Conservation (phyloP, 2,329 filamentous ascomycete species). For the Graphiopsis chlorocephala region DNA sequence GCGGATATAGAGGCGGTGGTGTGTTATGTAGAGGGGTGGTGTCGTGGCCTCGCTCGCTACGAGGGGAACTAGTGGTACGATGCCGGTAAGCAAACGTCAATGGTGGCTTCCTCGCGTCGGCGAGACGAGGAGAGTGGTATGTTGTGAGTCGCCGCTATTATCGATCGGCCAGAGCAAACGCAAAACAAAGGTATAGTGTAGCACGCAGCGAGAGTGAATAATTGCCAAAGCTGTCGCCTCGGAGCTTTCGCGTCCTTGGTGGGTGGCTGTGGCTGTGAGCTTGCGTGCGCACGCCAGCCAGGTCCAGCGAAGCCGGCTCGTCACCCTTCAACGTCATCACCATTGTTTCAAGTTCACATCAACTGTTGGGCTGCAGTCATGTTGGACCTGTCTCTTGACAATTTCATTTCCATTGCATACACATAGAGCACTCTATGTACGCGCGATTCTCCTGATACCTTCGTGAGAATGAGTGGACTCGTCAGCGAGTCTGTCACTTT, state of each 20-base stretch:
- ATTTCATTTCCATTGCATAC: too few relatives aligned
- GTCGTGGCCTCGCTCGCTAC: neutral
- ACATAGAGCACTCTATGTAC: too few relatives aligned
- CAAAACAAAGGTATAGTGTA: neutral
- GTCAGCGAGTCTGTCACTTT: neutral
- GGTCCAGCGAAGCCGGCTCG: neutral
- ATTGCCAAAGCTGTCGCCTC: constrained; percentile 5
- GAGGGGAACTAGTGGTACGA: neutral
- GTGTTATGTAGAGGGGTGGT: neutral
- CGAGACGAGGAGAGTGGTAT: neutral
- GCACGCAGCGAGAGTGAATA: neutral
- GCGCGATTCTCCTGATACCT: too few relatives aligned
- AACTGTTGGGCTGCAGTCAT: neutral
- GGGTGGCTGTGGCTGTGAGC: neutral
- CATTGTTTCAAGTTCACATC: neutral
- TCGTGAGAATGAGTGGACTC: neutral
- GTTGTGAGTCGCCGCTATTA: neutral
- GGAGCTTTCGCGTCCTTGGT: neutral
- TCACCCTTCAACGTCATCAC: neutral
- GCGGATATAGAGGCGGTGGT: neutral
- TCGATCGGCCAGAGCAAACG: neutral
- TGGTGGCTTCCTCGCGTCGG: neutral
- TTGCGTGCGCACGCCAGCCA: neutral
- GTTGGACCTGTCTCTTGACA: too few relatives aligned
- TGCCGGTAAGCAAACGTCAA: neutral